Evolutionary conservation across 345 rosid genomes (phyloP), one percentile per base, ranked within the genome.

Genomic region (Barbarea vulgaris): DNA sequence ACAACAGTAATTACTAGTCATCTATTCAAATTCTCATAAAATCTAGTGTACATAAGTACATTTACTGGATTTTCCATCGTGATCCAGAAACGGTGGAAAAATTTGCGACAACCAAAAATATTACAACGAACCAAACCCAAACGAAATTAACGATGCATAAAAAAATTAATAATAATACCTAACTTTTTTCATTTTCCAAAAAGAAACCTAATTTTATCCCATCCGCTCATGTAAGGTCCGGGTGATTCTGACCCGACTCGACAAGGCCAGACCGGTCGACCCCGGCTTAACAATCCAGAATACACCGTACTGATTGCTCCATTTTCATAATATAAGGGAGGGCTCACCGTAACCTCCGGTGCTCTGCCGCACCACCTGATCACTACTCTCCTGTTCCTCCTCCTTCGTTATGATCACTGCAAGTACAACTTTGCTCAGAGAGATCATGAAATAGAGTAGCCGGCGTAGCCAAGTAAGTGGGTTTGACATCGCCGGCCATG

Each of bases 391-490:
- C 55, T 28, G 69, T 36, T 31, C 78, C 24, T 14, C 34, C 74
- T 33, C 50, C 80, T 74, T 55, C 30, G 75, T 79, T 83, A 48
- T 73, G 81, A 36, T 42, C 78, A 30, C 80, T 58, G 47, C 78
- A 73, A 44, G 77, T 62, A 41, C 92, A 83, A 50, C 77, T 79
- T 19, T 75, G 80, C 2, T 81, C 82, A 44, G 39, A 15, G 65
- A 47, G 31, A 30, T 30, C 31, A 30, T 30, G 31, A 30, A 30
- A 1, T 30, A 30, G 27, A 55, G 46, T 53, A 27, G 39, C 80
- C 17, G 92, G 97, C 0, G 93, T 93, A 25, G 98, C 97, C 72
- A 93, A 53, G 74, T 80, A 86, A 21, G 91, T 91, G 8, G 97
- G 91, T 55, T 86, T 84, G 24, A 63, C 67, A 64, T 89, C 75